Percentiles rank a stretch among this genome's conserved stretches.
Conservation (phyloP, 495 filamentous ascomycete genomes). For the Aspergillus affinis region DNA sequence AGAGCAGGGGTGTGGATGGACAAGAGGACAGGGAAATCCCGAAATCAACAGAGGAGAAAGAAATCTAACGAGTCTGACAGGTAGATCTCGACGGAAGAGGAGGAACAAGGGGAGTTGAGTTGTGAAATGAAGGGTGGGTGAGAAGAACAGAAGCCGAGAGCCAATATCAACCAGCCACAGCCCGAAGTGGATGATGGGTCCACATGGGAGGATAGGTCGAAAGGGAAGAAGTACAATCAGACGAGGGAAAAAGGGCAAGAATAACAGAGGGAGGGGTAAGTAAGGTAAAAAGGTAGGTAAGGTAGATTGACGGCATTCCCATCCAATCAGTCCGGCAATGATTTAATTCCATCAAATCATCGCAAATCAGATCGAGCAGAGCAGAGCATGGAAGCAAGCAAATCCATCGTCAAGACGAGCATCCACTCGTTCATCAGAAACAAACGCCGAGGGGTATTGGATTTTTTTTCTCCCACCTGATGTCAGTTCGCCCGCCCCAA, state of each 20-base stretch:
- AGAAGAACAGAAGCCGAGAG: conserved; percentile 4
- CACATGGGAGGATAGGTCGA: conserved; percentile 4
- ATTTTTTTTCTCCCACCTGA: neutral
- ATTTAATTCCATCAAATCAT: too few species aligned
- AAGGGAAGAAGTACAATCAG: neutral
- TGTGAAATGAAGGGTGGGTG: neutral
- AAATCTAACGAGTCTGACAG: conserved; percentile 3
- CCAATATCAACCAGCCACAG: conserved; percentile 17
- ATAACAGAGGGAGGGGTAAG: conserved; percentile 16
- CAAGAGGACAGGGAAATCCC: conserved; percentile 1
- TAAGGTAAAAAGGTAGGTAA: too few species aligned
- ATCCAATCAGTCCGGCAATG: too few species aligned
- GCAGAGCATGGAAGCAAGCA: neutral
- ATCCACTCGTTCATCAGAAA: neutral
- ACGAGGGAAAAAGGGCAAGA: conserved; percentile 9
- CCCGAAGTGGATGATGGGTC: conserved; percentile 10
- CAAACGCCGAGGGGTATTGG: neutral
- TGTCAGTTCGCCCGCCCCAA: neutral
- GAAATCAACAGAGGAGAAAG: conserved; percentile 5
- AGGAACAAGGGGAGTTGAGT: neutral
- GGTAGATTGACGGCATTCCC: neutral
- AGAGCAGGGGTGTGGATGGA: conserved; percentile 6
- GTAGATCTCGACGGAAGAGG: neutral
- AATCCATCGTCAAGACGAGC: neutral
- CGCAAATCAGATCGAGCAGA: too few species aligned